Percentiles rank a stretch among this genome's conserved stretches.
Evolutionary conservation across 2,329 filamentous ascomycete genomes (phyloP).

Genomic region (Apiospora marii): DNA sequence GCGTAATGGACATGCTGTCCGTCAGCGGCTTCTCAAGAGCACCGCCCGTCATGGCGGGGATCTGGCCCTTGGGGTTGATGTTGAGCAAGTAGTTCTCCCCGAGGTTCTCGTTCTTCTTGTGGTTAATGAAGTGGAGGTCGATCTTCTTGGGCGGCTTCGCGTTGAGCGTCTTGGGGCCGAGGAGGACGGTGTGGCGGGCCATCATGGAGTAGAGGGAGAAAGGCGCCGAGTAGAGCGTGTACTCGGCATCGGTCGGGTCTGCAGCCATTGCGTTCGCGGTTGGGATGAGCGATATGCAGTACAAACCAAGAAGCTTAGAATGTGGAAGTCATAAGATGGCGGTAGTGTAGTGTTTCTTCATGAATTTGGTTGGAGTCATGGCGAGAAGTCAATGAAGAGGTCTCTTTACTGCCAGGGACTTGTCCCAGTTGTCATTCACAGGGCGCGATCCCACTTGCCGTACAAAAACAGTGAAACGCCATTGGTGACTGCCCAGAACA

Average conservation of each 20-base stretch:
- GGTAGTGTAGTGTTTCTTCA: no score
- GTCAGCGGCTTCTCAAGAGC: conserved; percentile 26
- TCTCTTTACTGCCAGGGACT: not conserved
- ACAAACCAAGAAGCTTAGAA: not conserved
- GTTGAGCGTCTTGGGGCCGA: conserved; percentile 24
- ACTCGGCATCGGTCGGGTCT: conserved; percentile 24
- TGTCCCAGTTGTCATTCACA: not conserved
- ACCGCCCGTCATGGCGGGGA: conserved; percentile 30
- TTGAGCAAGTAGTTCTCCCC: conserved; percentile 28
- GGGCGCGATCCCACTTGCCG: not conserved
- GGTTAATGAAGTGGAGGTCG: conserved; percentile 27
- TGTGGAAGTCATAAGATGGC: no score
- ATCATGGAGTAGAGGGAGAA: conserved; percentile 34
- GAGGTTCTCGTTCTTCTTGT: conserved; percentile 29
- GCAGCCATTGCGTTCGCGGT: conserved; percentile 19
- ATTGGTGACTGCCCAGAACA: not conserved
- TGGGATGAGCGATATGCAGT: not conserved
- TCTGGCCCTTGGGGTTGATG: conserved; percentile 31
- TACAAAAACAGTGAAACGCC: not conserved
- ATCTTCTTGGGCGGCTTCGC: conserved; percentile 25
- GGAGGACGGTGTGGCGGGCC: conserved; percentile 30
- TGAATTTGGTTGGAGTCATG: not conserved
- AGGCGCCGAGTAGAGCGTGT: conserved; percentile 29
- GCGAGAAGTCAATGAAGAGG: not conserved
- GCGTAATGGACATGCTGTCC: conserved; percentile 27